Evolutionary conservation across 352 stramenopile species (phyloP).

Genomic region (Phytophthora crassamura): DNA sequence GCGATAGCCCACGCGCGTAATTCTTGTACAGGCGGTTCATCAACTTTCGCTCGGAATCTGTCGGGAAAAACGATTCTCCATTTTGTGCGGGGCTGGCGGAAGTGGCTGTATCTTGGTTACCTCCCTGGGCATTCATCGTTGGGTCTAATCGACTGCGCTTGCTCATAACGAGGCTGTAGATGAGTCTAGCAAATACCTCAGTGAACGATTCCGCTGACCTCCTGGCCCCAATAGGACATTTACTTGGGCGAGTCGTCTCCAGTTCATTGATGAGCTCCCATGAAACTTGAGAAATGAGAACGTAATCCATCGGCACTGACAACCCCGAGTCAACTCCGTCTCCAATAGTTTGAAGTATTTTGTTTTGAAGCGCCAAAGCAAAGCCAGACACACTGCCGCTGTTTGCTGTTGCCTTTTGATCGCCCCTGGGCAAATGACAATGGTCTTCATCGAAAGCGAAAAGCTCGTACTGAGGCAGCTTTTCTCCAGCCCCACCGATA

Average conservation of each 20-base stretch:
- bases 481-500: constrained; percentile 47
- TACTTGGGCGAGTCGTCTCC: constrained; percentile 19
- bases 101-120: background rate
- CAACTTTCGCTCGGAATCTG: constrained; percentile 53
- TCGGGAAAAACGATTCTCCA: constrained; percentile 28
- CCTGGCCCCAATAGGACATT: background rate
- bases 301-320: constrained; percentile 46
- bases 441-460: constrained; percentile 31
- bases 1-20: constrained; percentile 47
- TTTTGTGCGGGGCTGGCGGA: background rate
- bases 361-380: constrained; percentile 31
- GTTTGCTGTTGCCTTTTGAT: background rate
- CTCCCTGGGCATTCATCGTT: background rate
- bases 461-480: constrained; percentile 28
- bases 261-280: constrained; percentile 68
- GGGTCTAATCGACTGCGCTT: constrained; percentile 42
- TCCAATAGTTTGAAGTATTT: constrained; percentile 51
- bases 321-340: constrained; percentile 24
- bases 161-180: constrained; percentile 44
- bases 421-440: background rate
- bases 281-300: constrained; percentile 56
- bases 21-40: constrained; percentile 75
- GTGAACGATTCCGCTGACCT: constrained; percentile 24
- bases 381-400: constrained; percentile 8
- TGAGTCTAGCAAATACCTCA: constrained; percentile 41